Percentiles rank a stretch among this genome's conserved stretches.
phyloP scores from a whole-genome alignment of 2,329 filamentous ascomycete species.

The Penicillium brevicompactum region DNA sequence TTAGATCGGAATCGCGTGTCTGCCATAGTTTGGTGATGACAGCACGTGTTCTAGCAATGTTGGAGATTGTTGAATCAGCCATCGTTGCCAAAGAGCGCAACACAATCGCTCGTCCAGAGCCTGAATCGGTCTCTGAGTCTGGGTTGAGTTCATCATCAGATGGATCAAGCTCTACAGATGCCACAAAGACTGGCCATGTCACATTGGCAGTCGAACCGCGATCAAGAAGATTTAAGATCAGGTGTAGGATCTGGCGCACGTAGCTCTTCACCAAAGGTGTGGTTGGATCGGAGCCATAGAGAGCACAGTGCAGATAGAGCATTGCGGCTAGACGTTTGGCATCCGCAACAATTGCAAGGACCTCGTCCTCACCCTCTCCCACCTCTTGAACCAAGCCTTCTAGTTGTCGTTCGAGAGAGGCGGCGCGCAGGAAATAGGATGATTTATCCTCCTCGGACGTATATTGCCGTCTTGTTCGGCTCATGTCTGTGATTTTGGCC shows the following conservation, averaged over 20 bases:
- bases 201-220: conserved; percentile 37
- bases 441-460: conserved; percentile 25
- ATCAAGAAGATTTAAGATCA: conserved; percentile 37
- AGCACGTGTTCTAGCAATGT: conserved; percentile 48
- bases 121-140: conserved; percentile 17
- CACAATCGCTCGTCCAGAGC: conserved; percentile 42
- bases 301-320: conserved; percentile 50
- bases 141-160: conserved; percentile 40
- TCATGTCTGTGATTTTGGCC: conserved; percentile 52
- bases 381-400: conserved; percentile 38
- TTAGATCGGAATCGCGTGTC: conserved; percentile 42
- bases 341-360: conserved; percentile 42
- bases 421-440: conserved; percentile 35
- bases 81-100: conserved; percentile 45
- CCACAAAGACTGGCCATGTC: conserved; percentile 49
- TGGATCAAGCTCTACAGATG: conserved; percentile 46
- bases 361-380: conserved; percentile 32
- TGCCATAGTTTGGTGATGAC: conserved; percentile 54
- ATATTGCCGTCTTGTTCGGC: conserved; percentile 36
- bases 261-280: conserved; percentile 37
- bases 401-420: conserved; percentile 37
- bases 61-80: conserved; percentile 45
- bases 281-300: conserved; percentile 46
- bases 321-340: conserved; percentile 48
- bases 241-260: conserved; percentile 39